Conservation (phyloP, 2,329 filamentous ascomycete species). For the Penicillium griseofulvum region DNA sequence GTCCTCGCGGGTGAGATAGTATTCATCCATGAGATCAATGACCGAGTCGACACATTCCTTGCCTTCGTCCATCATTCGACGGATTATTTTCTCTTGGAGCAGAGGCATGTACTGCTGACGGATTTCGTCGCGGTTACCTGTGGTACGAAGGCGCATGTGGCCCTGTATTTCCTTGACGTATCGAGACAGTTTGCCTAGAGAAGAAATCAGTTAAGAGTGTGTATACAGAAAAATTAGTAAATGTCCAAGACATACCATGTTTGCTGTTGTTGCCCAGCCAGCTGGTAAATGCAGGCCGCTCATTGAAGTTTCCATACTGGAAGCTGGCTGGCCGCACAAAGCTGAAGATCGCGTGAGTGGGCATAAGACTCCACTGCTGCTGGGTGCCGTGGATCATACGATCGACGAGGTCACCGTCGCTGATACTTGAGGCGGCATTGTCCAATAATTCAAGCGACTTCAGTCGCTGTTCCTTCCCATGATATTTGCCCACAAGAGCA, state of each 20-base stretch:
- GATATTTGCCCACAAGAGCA: slow-evolving; percentile 60
- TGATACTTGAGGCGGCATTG: slow-evolving; percentile 90
- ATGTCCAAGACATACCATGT: slow-evolving; percentile 54
- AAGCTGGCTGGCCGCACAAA: slow-evolving; percentile 90
- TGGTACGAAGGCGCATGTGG: slow-evolving; percentile 89
- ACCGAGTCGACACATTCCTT: slow-evolving; percentile 78
- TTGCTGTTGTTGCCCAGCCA: slow-evolving; percentile 98
- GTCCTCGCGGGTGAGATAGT: slow-evolving; percentile 91
- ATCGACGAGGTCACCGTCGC: slow-evolving; percentile 92
- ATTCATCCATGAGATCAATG: slow-evolving; percentile 95
- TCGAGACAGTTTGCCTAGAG: slow-evolving; percentile 63
- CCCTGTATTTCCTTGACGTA: slow-evolving; percentile 92
- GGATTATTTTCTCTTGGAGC: slow-evolving; percentile 77
- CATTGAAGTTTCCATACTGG: slow-evolving; percentile 72
- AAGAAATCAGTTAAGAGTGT: slow-evolving; percentile 4
- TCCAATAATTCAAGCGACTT: slow-evolving; percentile 85
- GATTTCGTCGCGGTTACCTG: slow-evolving; percentile 88
- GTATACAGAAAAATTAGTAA: not conserved
- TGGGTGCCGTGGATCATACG: slow-evolving; percentile 98
- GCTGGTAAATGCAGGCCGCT: slow-evolving; percentile 71
- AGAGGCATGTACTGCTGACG: slow-evolving; percentile 91
- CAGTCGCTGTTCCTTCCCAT: slow-evolving; percentile 67
- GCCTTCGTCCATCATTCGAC: slow-evolving; percentile 71
- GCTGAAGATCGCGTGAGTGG: slow-evolving; percentile 90
- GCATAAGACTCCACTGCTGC: slow-evolving; percentile 98